Evolutionary conservation across 2,329 filamentous ascomycete genomes (phyloP).

Genomic region (Penicillium sp.): DNA sequence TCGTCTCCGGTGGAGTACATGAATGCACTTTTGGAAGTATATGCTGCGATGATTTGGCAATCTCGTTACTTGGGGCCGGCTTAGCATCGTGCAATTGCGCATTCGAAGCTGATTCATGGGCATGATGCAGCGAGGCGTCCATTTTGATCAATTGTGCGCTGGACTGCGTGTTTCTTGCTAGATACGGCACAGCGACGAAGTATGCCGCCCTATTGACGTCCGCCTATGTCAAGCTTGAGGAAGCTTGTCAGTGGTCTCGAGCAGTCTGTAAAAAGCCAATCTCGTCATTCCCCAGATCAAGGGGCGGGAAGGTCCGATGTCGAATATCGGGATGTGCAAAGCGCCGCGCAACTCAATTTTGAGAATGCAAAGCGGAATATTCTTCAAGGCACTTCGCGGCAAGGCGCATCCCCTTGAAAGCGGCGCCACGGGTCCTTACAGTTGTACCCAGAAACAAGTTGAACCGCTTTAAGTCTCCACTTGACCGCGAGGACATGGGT

Average conservation of each 20-base stretch:
- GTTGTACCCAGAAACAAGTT: conserved; percentile 8
- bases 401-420: conserved; percentile 18
- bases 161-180: background rate
- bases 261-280: conserved; percentile 14
- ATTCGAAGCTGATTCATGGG: conserved; percentile 2
- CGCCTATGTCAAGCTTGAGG: background rate
- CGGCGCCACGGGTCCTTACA: conserved; percentile 16
- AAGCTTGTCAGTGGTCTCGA: background rate
- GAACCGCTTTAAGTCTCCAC: conserved; percentile 14
- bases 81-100: background rate
- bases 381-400: conserved; percentile 16
- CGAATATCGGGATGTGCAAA: conserved; percentile 16
- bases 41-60: background rate
- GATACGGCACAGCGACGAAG: background rate
- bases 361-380: background rate
- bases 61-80: background rate
- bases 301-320: conserved; percentile 27
- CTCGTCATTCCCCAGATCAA: conserved; percentile 25
- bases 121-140: conserved; percentile 22
- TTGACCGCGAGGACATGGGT: conserved; percentile 5
- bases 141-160: background rate
- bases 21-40: conserved; percentile 1
- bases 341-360: background rate
- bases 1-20: background rate
- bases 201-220: background rate